Evolutionary conservation across 2,329 filamentous ascomycete genomes (phyloP), one percentile per base, ranked within the genome.

Genomic region (Venturia aucupariae): DNA sequence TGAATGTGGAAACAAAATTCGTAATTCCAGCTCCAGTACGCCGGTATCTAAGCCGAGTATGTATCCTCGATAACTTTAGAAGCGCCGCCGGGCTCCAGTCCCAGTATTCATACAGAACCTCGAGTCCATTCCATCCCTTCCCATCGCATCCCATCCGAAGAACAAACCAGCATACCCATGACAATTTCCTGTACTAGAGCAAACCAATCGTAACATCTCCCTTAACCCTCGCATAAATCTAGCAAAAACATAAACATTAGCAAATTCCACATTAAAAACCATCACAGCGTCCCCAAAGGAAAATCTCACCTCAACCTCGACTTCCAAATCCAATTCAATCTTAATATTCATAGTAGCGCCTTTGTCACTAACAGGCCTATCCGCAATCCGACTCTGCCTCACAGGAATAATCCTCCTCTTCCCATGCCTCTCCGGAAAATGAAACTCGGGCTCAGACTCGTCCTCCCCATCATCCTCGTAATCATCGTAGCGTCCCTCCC

Each of bases 291-390:
- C 4, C 7, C 11, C 24, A 59, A 59, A 59, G 35, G 2, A 24
- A 60, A n/a, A 22, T 42, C 59, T 27, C 24, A 60, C 35, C 41
- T 60, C 59, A 42, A 60, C 59, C 35, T 44, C 35, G 8, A 60
- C 59, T 38, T 60, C 59, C 59, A 60, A 60, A 60, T 60, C 59
- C 24, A 41, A 63, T 69, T 77, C 75, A 66, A 77, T 75, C 70
- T 76, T 76, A 68, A 77, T 74, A 70, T 76, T 76, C 68, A 77
- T 67, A 66, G 70, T 72, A 68, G 73, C 75, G 62, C 74, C 74
- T 66, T 74, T 70, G 51, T 70, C 70, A 67, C 74, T 74, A n/a
- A 64, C 35, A 30, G 74, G 75, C 8, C 75, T 68, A 67, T 77
- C 75, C 62, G 75, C 71, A 67, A 77, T 76, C 61, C 75, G 69